Conservation (phyloP, 2,329 filamentous ascomycete genomes). For the Botryotinia globosa region DNA sequence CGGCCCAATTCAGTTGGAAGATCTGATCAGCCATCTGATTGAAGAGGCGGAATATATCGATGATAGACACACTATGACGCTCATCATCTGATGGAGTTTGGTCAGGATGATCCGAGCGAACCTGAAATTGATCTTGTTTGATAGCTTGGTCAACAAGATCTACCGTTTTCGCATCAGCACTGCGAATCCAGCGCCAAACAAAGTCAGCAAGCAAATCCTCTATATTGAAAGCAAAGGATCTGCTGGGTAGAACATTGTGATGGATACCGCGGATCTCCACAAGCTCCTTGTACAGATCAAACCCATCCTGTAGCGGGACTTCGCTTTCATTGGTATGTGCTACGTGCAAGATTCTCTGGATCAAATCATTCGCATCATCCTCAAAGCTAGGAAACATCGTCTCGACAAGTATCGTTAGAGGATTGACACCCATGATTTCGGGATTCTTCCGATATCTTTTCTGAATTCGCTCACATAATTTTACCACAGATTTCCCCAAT, state of each 20-base stretch:
- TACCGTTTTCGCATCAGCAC: slow-evolving; percentile 74
- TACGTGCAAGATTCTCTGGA: slow-evolving; percentile 74
- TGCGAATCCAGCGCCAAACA: slow-evolving; percentile 91
- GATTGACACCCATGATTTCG: slow-evolving; percentile 74
- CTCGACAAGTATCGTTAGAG: slow-evolving; percentile 68
- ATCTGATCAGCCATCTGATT: slow-evolving; percentile 89
- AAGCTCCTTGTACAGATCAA: slow-evolving; percentile 87
- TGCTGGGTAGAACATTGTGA: slow-evolving; percentile 65
- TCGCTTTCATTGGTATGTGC: slow-evolving; percentile 68
- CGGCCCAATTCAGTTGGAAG: slow-evolving; percentile 82
- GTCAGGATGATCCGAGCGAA: slow-evolving; percentile 62
- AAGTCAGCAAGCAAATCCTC: slow-evolving; percentile 85
- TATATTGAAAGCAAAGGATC: slow-evolving; percentile 81
- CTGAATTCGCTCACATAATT: slow-evolving; percentile 81
- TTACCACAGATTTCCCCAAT: slow-evolving; percentile 80
- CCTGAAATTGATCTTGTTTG: slow-evolving; percentile 82
- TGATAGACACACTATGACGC: slow-evolving; percentile 86
- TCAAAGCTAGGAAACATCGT: slow-evolving; percentile 89
- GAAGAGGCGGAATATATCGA: slow-evolving; percentile 92
- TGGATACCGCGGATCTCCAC: slow-evolving; percentile 83
- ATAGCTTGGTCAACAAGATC: slow-evolving; percentile 87
- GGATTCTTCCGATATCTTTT: slow-evolving; percentile 89
- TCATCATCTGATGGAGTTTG: slow-evolving; percentile 71
- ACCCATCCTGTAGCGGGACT: slow-evolving; percentile 85
- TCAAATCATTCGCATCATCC: slow-evolving; percentile 80